phyloP scores from a whole-genome alignment of 2,329 filamentous ascomycete species.

The Trichophaea hybrida region DNA sequence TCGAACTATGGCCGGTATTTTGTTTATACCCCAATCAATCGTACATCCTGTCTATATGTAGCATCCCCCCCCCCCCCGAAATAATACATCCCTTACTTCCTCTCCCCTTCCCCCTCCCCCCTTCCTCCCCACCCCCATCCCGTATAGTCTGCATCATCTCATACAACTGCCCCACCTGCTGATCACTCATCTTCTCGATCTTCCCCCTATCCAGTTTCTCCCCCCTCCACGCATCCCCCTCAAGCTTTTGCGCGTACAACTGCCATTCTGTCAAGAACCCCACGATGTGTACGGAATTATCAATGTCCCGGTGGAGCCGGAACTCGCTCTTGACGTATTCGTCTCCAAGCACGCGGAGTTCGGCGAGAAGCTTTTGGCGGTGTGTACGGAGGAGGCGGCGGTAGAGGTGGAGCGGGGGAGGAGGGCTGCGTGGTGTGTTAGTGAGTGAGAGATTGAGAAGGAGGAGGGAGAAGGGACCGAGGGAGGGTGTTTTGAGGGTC shows the following conservation, averaged over 20 bases:
- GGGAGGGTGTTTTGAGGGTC: neutral
- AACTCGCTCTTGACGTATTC: slow-evolving; percentile 92
- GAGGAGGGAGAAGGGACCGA: neutral
- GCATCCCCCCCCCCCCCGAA: neutral
- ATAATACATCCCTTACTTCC: neutral
- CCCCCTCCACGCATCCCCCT: slow-evolving; percentile 72
- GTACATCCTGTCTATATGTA: neutral
- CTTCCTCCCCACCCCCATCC: neutral
- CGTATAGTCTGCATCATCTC: slow-evolving; percentile 77
- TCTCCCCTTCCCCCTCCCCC: neutral
- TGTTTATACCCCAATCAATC: neutral
- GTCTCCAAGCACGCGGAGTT: slow-evolving; percentile 58
- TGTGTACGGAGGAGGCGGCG: slow-evolving; percentile 75
- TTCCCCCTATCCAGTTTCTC: slow-evolving; percentile 72
- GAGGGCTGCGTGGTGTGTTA: slow-evolving; percentile 39
- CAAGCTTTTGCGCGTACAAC: slow-evolving; percentile 78
- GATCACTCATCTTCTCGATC: slow-evolving; percentile 87
- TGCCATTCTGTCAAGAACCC: slow-evolving; percentile 97
- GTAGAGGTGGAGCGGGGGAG: slow-evolving; percentile 79
- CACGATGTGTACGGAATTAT: slow-evolving; percentile 87
- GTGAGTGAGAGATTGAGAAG: neutral
- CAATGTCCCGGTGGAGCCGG: slow-evolving; percentile 62
- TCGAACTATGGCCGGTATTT: neutral
- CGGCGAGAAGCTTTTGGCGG: slow-evolving; percentile 56
- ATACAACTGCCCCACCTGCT: slow-evolving; percentile 86